These are phyloP conservation scores for Xylariaceae sp. DNA, from an alignment of 2,329 filamentous ascomycete genomes.

Conservation along the genomic window DNA sequence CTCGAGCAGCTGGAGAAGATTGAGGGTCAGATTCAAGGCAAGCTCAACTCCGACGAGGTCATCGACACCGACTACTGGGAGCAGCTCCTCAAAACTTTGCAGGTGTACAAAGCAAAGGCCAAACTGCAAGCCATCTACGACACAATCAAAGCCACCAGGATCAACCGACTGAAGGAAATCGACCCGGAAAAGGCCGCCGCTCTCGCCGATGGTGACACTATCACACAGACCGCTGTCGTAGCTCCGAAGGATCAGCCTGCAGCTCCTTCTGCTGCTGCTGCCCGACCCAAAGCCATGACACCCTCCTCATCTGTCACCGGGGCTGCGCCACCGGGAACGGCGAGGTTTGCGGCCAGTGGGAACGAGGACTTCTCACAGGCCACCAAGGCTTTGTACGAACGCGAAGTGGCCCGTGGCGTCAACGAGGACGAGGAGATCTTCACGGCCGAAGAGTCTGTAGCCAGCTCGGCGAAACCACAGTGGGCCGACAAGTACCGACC, in stretches of 20 bases:
- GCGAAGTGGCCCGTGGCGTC: constrained; percentile 86
- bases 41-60: constrained; percentile 82
- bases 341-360: constrained; percentile 64
- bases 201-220: constrained; percentile 34
- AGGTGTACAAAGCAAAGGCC: constrained; percentile 89
- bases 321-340: constrained; percentile 51
- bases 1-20: constrained; percentile 81
- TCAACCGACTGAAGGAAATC: constrained; percentile 61
- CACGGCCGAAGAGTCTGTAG: constrained; percentile 78
- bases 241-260: constrained; percentile 30
- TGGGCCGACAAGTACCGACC: constrained; percentile 85
- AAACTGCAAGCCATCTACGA: constrained; percentile 75
- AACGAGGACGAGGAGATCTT: constrained; percentile 96
- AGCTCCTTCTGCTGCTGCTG: constrained; percentile 22
- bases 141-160: constrained; percentile 66
- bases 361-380: constrained; percentile 82
- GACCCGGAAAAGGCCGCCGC: constrained; percentile 63
- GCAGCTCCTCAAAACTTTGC: constrained; percentile 77
- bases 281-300: constrained; percentile 16
- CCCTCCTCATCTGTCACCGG: constrained; percentile 30
- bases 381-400: constrained; percentile 84
- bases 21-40: constrained; percentile 80
- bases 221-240: constrained; percentile 34
- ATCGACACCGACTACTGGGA: constrained; percentile 99
- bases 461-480: constrained; percentile 59